These are phyloP conservation scores for Dothideomycetes sp. DNA, from an alignment of 2,329 filamentous ascomycete species.

Conservation along the genomic window DNA sequence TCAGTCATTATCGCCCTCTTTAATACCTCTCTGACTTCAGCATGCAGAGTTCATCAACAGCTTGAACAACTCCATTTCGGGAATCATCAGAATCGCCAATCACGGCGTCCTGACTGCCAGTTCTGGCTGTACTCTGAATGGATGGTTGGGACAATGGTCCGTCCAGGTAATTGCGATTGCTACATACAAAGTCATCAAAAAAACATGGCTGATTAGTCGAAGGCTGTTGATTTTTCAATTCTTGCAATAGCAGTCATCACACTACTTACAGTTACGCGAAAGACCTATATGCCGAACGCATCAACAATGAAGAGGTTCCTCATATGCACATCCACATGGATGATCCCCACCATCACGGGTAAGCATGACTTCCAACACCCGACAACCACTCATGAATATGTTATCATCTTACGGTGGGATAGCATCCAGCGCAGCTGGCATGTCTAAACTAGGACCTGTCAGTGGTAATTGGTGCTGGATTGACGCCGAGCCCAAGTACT, in stretches of 20 bases:
- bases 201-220: too few species aligned
- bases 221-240: slow-evolving; percentile 28
- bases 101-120: slow-evolving; percentile 18
- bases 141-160: slow-evolving; percentile 34
- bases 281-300: slow-evolving; percentile 23
- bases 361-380: slow-evolving; percentile 12
- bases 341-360: slow-evolving; percentile 29
- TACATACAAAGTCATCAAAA: too few species aligned
- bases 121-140: slow-evolving; percentile 30
- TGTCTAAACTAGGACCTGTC: slow-evolving; percentile 25
- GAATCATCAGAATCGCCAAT: slow-evolving; percentile 23
- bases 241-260: slow-evolving; percentile 35
- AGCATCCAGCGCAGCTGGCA: too few species aligned
- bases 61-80: slow-evolving; percentile 32
- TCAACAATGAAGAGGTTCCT: slow-evolving; percentile 17
- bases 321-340: slow-evolving; percentile 30
- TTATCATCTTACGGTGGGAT: slow-evolving; percentile 20
- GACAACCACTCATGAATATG: too few species aligned
- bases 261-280: slow-evolving; percentile 28
- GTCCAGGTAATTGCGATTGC: slow-evolving; percentile 25
- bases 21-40: slow-evolving; percentile 3
- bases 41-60: slow-evolving; percentile 33
- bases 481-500: slow-evolving; percentile 21
- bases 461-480: slow-evolving; percentile 42
- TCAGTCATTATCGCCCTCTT: neutral